Base-by-base conservation (phyloP, 371 early-diverging fungal species). In the Amoeboaphelidium protococcarum region DNA sequence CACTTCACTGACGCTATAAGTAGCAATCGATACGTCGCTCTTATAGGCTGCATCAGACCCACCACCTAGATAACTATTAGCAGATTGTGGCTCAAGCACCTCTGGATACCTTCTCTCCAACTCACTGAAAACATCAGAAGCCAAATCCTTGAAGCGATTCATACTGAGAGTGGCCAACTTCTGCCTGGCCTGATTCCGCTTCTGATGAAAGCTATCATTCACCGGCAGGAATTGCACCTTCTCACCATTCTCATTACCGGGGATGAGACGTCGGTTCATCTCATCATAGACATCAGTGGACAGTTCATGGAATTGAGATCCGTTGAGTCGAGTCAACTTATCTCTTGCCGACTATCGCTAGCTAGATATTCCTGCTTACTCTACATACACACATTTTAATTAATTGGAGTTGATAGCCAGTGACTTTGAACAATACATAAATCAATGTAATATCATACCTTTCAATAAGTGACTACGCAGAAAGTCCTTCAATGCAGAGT, bases 261-360 rank as follows among this genome's bases (percentile, higher is more conserved):
- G 25, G 23, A 60, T 45, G 43, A 63, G 64, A 26, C 92, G 58
- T 49, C 89, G 54, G 25, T 73, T 72, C 53, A 94, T 65, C 56
- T 94, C 94, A 58, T 94, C 94, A 55, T 78, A 86, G 1, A 94
- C 91, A 62, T 94, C 89, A 10, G 83, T 90, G 4, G 87, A 76
- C 27, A 94, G 64, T 58, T 94, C 94, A 48, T 78, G 74, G 61
- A 90, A 90, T 55, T 91, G 91, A 52, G 75, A 69, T 43, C 69
- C 67, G 42, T 77, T 68, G 41, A 90, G 63, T 27, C 74, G 65
- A 16, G 78, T 70, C 20, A 94, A 66, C 58, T 91, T 91, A 26
- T 87, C 85, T 41, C 82, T 66, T 21, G 87, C 88, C 13, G 58
- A 55, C 22, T 42, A 21, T 42, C 42, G 10, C 37, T 31, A 16